Conservation (phyloP, 2,329 filamentous ascomycete species). For the Teratosphaeria pseudoeucalypti region DNA sequence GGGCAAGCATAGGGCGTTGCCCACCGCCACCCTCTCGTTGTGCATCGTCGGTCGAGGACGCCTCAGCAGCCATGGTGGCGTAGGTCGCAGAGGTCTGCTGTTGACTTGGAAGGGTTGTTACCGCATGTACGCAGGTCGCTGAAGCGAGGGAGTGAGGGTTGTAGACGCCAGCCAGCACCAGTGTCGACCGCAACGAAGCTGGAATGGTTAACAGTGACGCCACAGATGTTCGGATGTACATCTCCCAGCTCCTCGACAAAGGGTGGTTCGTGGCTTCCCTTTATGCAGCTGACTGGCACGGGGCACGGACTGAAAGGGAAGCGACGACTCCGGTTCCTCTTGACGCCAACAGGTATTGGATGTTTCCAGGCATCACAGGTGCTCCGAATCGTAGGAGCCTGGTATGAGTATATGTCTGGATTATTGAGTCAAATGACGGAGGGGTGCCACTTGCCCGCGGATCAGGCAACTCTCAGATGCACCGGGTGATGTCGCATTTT, state of each 20-base stretch:
- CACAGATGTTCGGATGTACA: background rate
- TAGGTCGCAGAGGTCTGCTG: conserved; percentile 1
- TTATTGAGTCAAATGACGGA: too few relatives aligned
- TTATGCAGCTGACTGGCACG: background rate
- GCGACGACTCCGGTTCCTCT: background rate
- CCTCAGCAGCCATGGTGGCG: conserved; percentile 24
- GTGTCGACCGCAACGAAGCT: conserved; percentile 4
- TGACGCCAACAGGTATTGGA: background rate
- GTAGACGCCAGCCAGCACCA: conserved; percentile 3
- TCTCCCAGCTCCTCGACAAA: background rate
- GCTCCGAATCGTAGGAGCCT: background rate
- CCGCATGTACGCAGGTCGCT: background rate
- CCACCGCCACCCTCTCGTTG: conserved; percentile 5
- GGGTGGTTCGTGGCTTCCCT: background rate
- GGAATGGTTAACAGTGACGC: conserved; percentile 6
- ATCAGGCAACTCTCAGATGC: background rate
- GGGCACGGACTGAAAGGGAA: background rate
- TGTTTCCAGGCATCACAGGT: background rate
- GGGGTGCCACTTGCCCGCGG: too few relatives aligned
- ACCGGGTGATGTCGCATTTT: too few relatives aligned
- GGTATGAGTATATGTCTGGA: background rate
- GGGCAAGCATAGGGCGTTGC: conserved; percentile 25
- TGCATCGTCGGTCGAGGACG: conserved; percentile 6
- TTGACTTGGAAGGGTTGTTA: background rate
- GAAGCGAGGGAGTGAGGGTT: background rate